Evolutionary conservation across 1,284 basidiomycete species (phyloP), one percentile per base, ranked within the genome.

Genomic region (Testicularia cyperi): DNA sequence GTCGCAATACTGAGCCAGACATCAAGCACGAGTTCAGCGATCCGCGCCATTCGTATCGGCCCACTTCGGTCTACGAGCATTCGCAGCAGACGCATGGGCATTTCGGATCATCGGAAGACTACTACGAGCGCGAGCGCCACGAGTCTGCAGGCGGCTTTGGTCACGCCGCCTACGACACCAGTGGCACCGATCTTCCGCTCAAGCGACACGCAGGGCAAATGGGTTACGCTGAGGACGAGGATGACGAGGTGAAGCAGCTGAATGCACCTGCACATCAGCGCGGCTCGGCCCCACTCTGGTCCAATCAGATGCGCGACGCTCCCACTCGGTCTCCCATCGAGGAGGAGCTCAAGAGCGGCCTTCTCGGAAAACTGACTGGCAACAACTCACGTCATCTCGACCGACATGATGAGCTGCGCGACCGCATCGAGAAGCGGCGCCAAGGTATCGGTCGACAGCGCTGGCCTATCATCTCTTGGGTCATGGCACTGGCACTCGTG

Each of bases 361-460:
- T 58, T n/a, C 41, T 58, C 12, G 49, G 52, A 28, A 57, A 62
- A 18, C 35, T 55, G n/a, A 38, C 46, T 12, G 10, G 44, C 5
- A 49, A 46, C 2, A 26, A 44, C 5, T 43, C 29, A 25, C 45
- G 32, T 9, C 30, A 32, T 22, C 39, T 47, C 9, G 27, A 27
- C 6, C 48, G 35, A 16, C 36, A 55, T 16, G 70, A 66, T 5
- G 41, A 73, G n/a, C 39, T 70, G 2, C 58, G 65, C 9, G 40
- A 74, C 20, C 66, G 72, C 44, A 72, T 78, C 10, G 65, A 69
- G 36, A 68, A 75, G 31, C 73, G 77, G 35, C 86, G 84, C 70
- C 82, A 86, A 33, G 88, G 89, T 1, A 82, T 92, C 30, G 88
- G 88, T 5, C 81, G 88, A 16, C 92, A 97, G 77, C 82, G 77